Evolutionary conservation across 192 early-diverging fungal genomes (phyloP).

Genomic region (Phlyctochytrium planicorne): DNA sequence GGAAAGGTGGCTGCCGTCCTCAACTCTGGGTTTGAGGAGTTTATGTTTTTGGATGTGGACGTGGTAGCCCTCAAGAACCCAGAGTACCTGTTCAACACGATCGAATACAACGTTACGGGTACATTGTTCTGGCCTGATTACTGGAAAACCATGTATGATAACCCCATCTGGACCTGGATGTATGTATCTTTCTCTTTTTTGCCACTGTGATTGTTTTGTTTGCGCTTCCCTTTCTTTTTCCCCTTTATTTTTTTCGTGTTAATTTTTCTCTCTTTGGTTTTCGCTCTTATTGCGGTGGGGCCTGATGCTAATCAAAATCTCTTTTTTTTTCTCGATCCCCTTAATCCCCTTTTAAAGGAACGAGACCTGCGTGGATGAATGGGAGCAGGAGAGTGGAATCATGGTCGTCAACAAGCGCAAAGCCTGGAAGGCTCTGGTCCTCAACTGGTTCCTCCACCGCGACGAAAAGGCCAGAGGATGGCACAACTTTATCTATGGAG

Average conservation of each 20-base stretch:
- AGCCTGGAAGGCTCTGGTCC: neutral
- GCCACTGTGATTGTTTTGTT: neutral
- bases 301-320: slow-evolving; percentile 5
- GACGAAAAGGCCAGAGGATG: slow-evolving; percentile 6
- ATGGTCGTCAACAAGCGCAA: neutral
- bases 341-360: slow-evolving; percentile 12
- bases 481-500: slow-evolving; percentile 18
- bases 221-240: too few species aligned
- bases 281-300: too few species aligned
- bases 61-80: slow-evolving; percentile 16
- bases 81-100: slow-evolving; percentile 12
- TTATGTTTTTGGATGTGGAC: slow-evolving; percentile 9
- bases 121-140: slow-evolving; percentile 16
- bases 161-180: neutral
- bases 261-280: too few species aligned
- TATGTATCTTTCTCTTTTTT: neutral
- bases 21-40: slow-evolving; percentile 15
- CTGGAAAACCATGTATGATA: slow-evolving; percentile 3
- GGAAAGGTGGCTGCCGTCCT: neutral
- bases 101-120: slow-evolving; percentile 5
- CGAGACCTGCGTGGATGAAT: slow-evolving; percentile 19
- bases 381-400: slow-evolving; percentile 2
- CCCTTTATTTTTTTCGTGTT: too few species aligned
- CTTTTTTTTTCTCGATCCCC: neutral
- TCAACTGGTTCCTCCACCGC: slow-evolving; percentile 12